Evolutionary conservation across 495 filamentous ascomycete species (phyloP).

Genomic region (Trichoderma asperelloides): DNA sequence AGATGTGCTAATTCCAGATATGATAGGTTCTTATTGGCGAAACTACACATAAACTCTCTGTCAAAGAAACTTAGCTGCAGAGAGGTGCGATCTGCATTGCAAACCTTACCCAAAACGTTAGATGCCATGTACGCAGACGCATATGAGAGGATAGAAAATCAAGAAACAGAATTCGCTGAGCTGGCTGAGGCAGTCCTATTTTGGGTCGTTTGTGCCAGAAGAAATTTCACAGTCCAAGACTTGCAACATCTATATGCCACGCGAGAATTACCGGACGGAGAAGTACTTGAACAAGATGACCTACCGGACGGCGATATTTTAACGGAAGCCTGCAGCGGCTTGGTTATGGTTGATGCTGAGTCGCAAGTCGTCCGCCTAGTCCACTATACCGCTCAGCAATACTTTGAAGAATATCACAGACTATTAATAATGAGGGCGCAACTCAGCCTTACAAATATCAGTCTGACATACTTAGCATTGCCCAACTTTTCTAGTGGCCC

Average conservation of each 20-base stretch:
- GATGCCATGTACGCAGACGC: constrained; percentile 23
- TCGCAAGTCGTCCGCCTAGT: constrained; percentile 22
- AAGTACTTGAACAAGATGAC: neutral
- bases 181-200: neutral
- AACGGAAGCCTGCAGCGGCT: constrained; percentile 20
- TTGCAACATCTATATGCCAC: constrained; percentile 17
- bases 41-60: neutral
- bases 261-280: neutral
- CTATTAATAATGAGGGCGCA: neutral
- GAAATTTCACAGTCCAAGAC: constrained; percentile 13
- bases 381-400: constrained; percentile 24
- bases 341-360: constrained; percentile 22
- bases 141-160: constrained; percentile 24
- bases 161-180: constrained; percentile 7
- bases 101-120: neutral
- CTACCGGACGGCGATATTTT: neutral
- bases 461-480: constrained; percentile 9
- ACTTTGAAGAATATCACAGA: constrained; percentile 15
- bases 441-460: neutral
- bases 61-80: neutral
- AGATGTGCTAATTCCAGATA: neutral
- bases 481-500: constrained; percentile 21
- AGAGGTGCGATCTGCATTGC: neutral
- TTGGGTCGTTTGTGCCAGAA: neutral
- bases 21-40: neutral